Evolutionary conservation across 1,284 basidiomycete genomes (phyloP), one percentile per base, ranked within the genome.

Genomic region (Naganishia sp.): DNA sequence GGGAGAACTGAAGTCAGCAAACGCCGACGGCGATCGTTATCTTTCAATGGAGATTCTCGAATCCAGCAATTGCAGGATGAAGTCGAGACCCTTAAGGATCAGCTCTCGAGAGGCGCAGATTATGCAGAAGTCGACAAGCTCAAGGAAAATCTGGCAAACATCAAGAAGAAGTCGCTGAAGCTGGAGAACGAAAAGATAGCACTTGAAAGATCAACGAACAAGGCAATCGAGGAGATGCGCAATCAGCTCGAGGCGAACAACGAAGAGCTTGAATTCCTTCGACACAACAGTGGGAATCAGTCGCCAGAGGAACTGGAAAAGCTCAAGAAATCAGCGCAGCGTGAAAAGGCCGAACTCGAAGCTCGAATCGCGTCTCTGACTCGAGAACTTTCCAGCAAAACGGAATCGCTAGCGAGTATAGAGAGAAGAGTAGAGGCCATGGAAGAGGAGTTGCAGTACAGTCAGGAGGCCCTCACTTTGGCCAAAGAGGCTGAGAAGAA

Each of bases 131-230:
- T 79, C 3, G 67, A 71, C 0, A 70, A 46, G 51, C 54, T 69
- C 23, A 65, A 65, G 42, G 58, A 51, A 11, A 65, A 39, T 31
- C 49, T 69, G 21, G 68, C 54, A 13, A 52, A 35, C 3, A 68
- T 71, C 2, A 72, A 72, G 45, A 65, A 68, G 2, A 74, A 74
- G 11, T 68, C 75, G 18, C 72, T 79, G 69, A 76, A 77, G 62
- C 72, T 75, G 5, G 74, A 77, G 43, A 81, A 81, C 69, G 75
- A 76, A 65, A 75, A 75, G 56, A 71, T 80, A 54, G 76, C 77
- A 0, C 39, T 74, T 0, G 76, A 80, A 68, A 69, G 74, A n/a
- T 63, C 70, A 1, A 62, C 71, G 4, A 71, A 71, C 31, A 72
- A 72, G 35, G 73, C 73, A 25, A 68, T 75, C 11, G 75, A 76